phyloP scores from a whole-genome alignment of 2,329 filamentous ascomycete genomes.

The Exophiala lecanii-corni region DNA sequence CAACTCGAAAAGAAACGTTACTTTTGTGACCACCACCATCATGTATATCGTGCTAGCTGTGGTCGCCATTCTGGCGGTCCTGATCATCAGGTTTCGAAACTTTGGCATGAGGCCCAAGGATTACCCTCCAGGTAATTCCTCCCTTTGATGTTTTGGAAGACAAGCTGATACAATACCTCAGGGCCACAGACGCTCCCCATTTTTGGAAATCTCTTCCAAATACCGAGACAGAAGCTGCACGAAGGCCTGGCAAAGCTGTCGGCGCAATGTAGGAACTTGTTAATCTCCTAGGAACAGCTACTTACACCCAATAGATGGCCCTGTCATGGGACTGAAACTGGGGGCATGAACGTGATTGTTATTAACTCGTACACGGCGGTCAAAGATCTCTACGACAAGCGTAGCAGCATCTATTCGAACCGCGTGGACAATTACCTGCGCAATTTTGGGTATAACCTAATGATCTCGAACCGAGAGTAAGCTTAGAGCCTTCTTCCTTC shows the following conservation, averaged over 20 bases:
- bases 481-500: no score
- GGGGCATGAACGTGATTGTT: no score
- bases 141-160: no score
- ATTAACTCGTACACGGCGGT: background rate
- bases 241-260: no score
- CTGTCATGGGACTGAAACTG: background rate
- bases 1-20: background rate
- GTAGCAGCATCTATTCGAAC: slow-evolving; percentile 1
- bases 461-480: slow-evolving; percentile 8
- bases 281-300: no score
- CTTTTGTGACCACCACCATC: background rate
- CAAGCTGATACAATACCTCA: no score
- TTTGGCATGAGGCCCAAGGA: slow-evolving; percentile 8
- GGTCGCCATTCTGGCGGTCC: background rate
- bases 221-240: no score
- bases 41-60: slow-evolving; percentile 4
- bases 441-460: background rate
- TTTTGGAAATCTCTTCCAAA: no score
- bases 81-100: slow-evolving; percentile 4
- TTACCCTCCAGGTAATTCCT: no score
- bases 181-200: no score
- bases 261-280: slow-evolving; percentile 2
- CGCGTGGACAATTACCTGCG: slow-evolving; percentile 1
- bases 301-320: background rate
- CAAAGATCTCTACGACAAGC: background rate